Evolutionary conservation across 106 monocot species (phyloP).

Genomic region (Xerophyta viscosa): DNA sequence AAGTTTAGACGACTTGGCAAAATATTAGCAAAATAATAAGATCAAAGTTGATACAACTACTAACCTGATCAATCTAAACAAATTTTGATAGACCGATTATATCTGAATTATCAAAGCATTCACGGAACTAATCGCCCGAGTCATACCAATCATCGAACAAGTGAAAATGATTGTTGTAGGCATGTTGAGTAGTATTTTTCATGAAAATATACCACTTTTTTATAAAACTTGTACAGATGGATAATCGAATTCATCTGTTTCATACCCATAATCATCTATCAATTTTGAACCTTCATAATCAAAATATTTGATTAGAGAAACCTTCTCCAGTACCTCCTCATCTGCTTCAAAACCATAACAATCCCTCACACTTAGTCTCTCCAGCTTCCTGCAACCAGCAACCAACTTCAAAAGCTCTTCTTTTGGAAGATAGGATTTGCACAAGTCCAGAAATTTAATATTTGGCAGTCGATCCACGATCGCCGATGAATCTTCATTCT

Average conservation of each 20-base stretch:
- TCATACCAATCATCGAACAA: no score
- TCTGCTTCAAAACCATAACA: constrained; percentile 40
- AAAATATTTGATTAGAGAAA: constrained; percentile 10
- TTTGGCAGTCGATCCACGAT: constrained; percentile 14
- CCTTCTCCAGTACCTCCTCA: constrained; percentile 23
- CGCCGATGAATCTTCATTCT: constrained; percentile 24
- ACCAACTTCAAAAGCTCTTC: constrained; percentile 22
- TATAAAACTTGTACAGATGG: background rate
- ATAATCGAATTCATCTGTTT: background rate
- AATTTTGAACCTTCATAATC: constrained; percentile 32
- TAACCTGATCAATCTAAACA: no score
- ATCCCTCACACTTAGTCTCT: constrained; percentile 21
- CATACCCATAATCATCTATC: constrained; percentile 5
- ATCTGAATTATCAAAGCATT: no score
- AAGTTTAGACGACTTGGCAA: no score
- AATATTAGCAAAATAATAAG: no score
- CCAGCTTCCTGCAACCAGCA: constrained; percentile 24
- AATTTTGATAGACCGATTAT: no score
- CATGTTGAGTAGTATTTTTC: no score
- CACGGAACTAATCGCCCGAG: no score
- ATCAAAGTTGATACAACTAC: no score
- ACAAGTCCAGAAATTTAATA: constrained; percentile 21
- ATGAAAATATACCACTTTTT: no score
- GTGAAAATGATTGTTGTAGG: no score
- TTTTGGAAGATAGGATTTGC: constrained; percentile 25